These are phyloP conservation scores for Austropuccinia psidii DNA, from an alignment of 1,284 basidiomycete genomes.

Conservation along the genomic window DNA sequence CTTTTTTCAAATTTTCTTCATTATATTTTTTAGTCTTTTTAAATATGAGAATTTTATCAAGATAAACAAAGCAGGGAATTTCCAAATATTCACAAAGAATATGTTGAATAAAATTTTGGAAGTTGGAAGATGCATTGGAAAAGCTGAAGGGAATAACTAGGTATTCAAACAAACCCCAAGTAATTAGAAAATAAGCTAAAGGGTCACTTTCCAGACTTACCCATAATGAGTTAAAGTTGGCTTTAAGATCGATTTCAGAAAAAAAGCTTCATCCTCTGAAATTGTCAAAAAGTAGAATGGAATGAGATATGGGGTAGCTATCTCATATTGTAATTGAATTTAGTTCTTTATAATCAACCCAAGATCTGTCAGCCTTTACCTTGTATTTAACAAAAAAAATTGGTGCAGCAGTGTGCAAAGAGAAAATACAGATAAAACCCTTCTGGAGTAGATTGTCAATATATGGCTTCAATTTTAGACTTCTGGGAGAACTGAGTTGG, in stretches of 20 bases:
- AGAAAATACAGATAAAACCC: not conserved
- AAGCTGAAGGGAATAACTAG: constrained; percentile 51
- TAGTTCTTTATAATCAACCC: not conserved
- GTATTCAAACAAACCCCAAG: constrained; percentile 49
- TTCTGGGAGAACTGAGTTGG: not conserved
- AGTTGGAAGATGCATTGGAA: constrained; percentile 49
- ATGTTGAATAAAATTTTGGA: constrained; percentile 42
- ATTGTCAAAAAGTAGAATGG: not conserved
- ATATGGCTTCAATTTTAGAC: not conserved
- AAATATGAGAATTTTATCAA: constrained; percentile 49
- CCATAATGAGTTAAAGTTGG: constrained; percentile 44
- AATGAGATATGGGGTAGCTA: not conserved
- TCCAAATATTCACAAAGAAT: constrained; percentile 44
- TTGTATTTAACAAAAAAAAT: not conserved
- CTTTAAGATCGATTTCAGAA: constrained; percentile 44
- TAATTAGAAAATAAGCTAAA: constrained; percentile 49
- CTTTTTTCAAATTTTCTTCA: not conserved
- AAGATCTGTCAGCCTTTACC: not conserved
- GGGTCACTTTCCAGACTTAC: constrained; percentile 44
- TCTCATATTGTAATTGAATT: not conserved
- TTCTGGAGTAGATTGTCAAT: not conserved
- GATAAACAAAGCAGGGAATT: constrained; percentile 43
- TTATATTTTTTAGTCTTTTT: constrained; percentile 49
- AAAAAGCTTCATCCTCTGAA: not conserved
- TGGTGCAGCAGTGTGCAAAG: not conserved